Evolutionary conservation across 768 basidiomycete genomes (phyloP).

Genomic region (Suillus brevipes): DNA sequence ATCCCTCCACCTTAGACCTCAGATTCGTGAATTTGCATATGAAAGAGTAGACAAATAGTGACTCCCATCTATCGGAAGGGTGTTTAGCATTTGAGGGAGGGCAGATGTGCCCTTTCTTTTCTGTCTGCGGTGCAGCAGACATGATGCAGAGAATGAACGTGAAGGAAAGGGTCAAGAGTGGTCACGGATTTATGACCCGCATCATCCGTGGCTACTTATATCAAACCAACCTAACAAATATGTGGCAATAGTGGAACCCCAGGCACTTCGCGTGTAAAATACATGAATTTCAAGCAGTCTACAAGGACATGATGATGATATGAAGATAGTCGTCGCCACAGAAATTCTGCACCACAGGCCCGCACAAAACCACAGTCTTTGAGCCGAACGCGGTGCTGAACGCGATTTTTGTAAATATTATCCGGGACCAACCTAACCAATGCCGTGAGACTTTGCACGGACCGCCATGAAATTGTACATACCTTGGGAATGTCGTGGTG

Average conservation of each 20-base stretch:
- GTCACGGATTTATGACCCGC: constrained; percentile 35
- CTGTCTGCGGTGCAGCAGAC: constrained; percentile 34
- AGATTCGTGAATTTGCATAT: constrained; percentile 80
- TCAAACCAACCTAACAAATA: constrained; percentile 36
- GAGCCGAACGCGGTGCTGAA: constrained; percentile 24
- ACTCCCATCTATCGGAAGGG: constrained; percentile 85
- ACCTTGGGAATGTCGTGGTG: constrained; percentile 96
- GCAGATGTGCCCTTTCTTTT: constrained; percentile 54
- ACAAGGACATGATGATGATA: constrained; percentile 23
- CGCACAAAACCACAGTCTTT: constrained; percentile 3
- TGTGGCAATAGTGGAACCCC: constrained; percentile 32
- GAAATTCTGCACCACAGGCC: constrained; percentile 11
- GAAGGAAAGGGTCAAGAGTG: constrained; percentile 36
- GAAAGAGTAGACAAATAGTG: constrained; percentile 82
- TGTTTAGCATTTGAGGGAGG: constrained; percentile 64
- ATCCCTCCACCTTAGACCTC: constrained; percentile 72
- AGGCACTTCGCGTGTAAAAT: constrained; percentile 26
- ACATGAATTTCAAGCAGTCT: constrained; percentile 22
- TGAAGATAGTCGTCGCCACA: constrained; percentile 15
- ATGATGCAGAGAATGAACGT: constrained; percentile 37
- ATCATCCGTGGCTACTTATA: constrained; percentile 39
- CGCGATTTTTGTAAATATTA: constrained; percentile 47
- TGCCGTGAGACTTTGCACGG: constrained; percentile 31
- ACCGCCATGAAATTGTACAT: constrained; percentile 24
- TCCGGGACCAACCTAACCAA: constrained; percentile 77